Percentiles rank a stretch among this genome's conserved stretches.
phyloP scores from a whole-genome alignment of 1,284 basidiomycete genomes.

The Marasmius oreades region DNA sequence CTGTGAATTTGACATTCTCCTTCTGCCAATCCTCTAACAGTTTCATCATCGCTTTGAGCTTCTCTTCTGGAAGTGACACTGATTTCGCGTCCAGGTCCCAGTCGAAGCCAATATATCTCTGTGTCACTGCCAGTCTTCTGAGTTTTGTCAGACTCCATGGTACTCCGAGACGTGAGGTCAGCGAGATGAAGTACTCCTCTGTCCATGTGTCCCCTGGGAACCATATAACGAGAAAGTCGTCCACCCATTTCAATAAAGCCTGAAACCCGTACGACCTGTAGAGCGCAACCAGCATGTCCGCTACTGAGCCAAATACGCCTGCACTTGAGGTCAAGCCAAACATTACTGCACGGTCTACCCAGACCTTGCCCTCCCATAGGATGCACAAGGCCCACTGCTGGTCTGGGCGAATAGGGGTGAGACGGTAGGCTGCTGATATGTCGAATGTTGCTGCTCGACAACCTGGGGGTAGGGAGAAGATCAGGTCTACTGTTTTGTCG shows the following conservation, averaged over 20 bases:
- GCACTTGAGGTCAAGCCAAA: constrained; percentile 34
- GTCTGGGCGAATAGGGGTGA: constrained; percentile 23
- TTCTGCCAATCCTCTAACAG: constrained; percentile 21
- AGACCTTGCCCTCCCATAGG: constrained; percentile 6
- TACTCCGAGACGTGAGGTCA: constrained; percentile 24
- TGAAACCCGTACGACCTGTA: constrained; percentile 22
- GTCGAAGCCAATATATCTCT: constrained; percentile 34
- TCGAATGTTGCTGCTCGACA: constrained; percentile 31
- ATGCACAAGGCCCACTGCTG: constrained; percentile 8
- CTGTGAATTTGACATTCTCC: constrained; percentile 10
- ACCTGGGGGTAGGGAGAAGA: constrained; percentile 25
- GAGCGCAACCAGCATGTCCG: constrained; percentile 34
- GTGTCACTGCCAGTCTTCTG: constrained; percentile 17
- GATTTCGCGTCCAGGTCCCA: constrained; percentile 28
- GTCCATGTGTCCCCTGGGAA: constrained; percentile 23
- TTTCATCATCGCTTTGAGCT: constrained; percentile 12
- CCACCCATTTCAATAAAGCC: constrained; percentile 35
- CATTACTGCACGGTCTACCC: constrained; percentile 3
- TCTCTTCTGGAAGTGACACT: constrained; percentile 29
- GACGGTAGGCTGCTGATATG: too few species aligned
- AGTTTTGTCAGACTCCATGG: constrained; percentile 33
- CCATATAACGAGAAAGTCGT: constrained; percentile 35
- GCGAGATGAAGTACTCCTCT: constrained; percentile 26
- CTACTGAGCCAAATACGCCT: constrained; percentile 34
- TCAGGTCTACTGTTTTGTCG: constrained; percentile 13